Conservation (phyloP, 768 basidiomycete genomes). For the Lentinus brumalis region DNA sequence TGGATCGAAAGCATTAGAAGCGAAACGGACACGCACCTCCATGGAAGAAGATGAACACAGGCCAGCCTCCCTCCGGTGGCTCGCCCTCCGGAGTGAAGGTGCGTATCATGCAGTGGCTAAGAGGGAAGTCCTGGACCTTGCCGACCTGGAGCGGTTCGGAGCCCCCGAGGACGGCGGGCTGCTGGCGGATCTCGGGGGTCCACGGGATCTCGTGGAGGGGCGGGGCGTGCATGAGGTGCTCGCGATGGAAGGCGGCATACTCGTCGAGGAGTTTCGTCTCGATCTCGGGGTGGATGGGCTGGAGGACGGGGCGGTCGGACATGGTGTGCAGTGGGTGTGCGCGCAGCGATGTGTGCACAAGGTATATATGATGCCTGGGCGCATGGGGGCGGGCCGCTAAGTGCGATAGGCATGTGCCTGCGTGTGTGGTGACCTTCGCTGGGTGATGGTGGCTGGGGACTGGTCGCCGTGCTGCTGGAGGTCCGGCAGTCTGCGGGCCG, state of each 20-base stretch:
- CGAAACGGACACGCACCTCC: slow-evolving; percentile 37
- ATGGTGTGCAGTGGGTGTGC: background rate
- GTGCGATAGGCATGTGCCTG: slow-evolving; percentile 6
- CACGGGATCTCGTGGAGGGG: slow-evolving; percentile 62
- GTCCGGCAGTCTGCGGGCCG: background rate
- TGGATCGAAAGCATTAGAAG: background rate
- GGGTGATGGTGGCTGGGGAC: too few relatives aligned
- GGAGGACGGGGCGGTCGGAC: slow-evolving; percentile 28
- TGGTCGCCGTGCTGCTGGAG: background rate
- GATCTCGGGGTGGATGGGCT: slow-evolving; percentile 67
- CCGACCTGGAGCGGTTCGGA: slow-evolving; percentile 60
- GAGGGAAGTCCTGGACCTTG: slow-evolving; percentile 50
- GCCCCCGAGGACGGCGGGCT: slow-evolving; percentile 55
- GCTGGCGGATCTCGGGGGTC: slow-evolving; percentile 57
- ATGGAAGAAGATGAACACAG: slow-evolving; percentile 72
- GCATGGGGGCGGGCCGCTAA: background rate
- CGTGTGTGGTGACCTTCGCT: background rate
- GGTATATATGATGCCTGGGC: background rate
- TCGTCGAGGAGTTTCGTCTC: slow-evolving; percentile 62
- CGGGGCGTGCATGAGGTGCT: slow-evolving; percentile 44
- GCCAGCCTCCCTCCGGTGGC: slow-evolving; percentile 62
- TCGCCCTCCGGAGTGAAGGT: slow-evolving; percentile 63
- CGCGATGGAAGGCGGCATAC: slow-evolving; percentile 64
- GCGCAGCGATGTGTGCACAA: too few relatives aligned
- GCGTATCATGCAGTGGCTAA: slow-evolving; percentile 57